phyloP scores from a whole-genome alignment of 2,329 filamentous ascomycete genomes.

The Sphaerulina musiva region DNA sequence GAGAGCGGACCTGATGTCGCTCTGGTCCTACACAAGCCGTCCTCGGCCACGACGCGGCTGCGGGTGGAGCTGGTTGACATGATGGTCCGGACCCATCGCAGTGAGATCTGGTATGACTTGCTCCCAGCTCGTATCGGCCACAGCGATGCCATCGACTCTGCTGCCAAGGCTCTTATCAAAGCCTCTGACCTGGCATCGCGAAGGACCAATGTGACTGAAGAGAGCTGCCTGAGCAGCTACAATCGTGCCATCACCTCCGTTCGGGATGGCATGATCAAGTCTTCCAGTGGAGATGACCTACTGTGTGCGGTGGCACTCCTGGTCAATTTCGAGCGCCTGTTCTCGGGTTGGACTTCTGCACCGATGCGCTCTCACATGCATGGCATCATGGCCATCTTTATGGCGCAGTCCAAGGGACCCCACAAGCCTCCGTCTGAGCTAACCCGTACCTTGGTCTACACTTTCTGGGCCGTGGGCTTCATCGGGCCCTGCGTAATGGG shows the following conservation, averaged over 20 bases:
- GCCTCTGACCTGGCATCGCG: conserved; percentile 7
- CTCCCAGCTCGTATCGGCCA: conserved; percentile 15
- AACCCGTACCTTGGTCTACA: conserved; percentile 14
- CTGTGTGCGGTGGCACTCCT: conserved; percentile 14
- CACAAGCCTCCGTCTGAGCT: conserved; percentile 11
- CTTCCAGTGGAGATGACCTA: conserved; percentile 10
- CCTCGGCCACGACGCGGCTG: conserved; percentile 12
- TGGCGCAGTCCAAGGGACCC: conserved; percentile 6
- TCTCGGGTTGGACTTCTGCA: conserved; percentile 16
- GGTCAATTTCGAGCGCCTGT: conserved; percentile 17
- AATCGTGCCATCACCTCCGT: conserved; percentile 10
- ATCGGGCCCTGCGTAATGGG: conserved; percentile 19
- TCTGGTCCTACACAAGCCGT: conserved; percentile 12
- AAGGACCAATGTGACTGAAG: conserved; percentile 13
- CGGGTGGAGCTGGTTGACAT: conserved; percentile 11
- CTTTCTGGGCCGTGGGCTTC: conserved; percentile 18
- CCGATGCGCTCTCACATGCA: conserved; percentile 18
- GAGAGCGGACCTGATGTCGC: conserved; percentile 1
- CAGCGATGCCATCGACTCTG: conserved; percentile 14
- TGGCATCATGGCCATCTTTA: conserved; percentile 16
- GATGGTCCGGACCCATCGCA: conserved; percentile 15
- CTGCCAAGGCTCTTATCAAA: conserved; percentile 16
- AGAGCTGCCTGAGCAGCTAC: conserved; percentile 18
- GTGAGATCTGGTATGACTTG: conserved; percentile 16
- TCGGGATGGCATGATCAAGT: conserved; percentile 12